Evolutionary conservation across 768 basidiomycete species (phyloP), one percentile per base, ranked within the genome.

Genomic region (Leccinellum albellum): DNA sequence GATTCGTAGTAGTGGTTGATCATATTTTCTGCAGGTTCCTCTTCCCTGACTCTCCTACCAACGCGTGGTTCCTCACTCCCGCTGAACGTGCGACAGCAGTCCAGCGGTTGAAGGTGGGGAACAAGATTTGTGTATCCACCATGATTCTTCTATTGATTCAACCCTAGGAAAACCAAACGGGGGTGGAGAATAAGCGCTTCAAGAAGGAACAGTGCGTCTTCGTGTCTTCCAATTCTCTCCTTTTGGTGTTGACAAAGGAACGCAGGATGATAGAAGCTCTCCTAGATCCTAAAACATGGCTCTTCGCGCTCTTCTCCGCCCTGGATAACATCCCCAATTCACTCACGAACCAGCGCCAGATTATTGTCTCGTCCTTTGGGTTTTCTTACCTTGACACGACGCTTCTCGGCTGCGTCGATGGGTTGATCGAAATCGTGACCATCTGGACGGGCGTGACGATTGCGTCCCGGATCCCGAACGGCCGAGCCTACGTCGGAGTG

Each of bases 111-210:
- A 85, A 85, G 76, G 85, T 84, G 44, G 17, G 56, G 31, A 14
- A n/a, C 5, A 40, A n/a, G 21, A 20, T 21, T n/a, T 2, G 44
- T 13, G 33, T 37, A 17, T 15, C 6, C 8, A 37, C 52, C 10
- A 40, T 5, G 2, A 31, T 29, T 21, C 23, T 1, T 8, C 26
- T 42, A 50, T 26, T 58, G 6, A 61, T 10, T 46, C 17, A 6
- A 20, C 14, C 21, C 8, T 61, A 85, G 83, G 80, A 76, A 70
- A 89, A 90, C 60, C 88, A 91, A 81, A 87, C 87, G 1, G 89
- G 89, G 31, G 81, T 90, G 12, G 89, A 91, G 71, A 91, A 89
- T 66, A 92, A 91, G 64, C 79, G 78, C 52, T 91, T 88, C 74
- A 91, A 91, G 74, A 82, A 78, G 53, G 86, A 88, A 37, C 89